Evolutionary conservation across 1,139 yeast genomes (phyloP), one percentile per base, ranked within the genome.

Genomic region (Kurtzmaniella quercitrusa): DNA sequence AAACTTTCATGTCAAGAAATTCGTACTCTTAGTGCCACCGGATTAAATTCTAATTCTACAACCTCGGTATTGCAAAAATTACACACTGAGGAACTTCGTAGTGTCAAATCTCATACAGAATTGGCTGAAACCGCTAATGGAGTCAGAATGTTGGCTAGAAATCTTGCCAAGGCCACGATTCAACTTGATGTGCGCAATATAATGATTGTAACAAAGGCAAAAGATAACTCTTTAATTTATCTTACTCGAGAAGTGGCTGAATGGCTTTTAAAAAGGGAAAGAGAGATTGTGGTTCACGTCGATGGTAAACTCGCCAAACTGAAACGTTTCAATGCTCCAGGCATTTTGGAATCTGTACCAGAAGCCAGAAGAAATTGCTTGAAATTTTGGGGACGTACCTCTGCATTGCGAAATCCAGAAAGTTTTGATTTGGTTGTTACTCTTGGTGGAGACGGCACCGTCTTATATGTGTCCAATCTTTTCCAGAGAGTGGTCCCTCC

Each of bases 401-500:
- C 82, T 47, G 77, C 88, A 6, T 63, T 70, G 12, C 64, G 63
- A 39, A 73, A 76, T 42, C 83, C 85, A 0, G 82, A 82, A 40
- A 61, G 68, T 36, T 83, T 88, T 52, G 96, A 88, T 59, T 66
- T 88, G 47, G 88, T 86, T 5, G 72, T 88, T 21, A 85, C 96
- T 0, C 61, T 87, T 26, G 96, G 96, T 15, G 96, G 96, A 17
- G 96, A 88, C 56, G 96, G 96, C 22, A 88, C 96, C 0, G 95
- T 88, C 6, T 64, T 88, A 35, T 86, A 80, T 56, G 94, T 84
- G 1, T 83, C 91, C 1, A 84, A 86, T 38, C 62, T 88, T 40
- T 88, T 88, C 61, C 95, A 88, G 58, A 65, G 79, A 48, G 80
- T 82, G 41, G 95, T 88, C 0, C 96, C 96, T 2, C 96, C 96